A percentile compares a stretch with the other conserved stretches of the same genome.
Evolutionary conservation across 1,139 yeast species (phyloP).

Genomic region (Kodamaea anthophila): DNA sequence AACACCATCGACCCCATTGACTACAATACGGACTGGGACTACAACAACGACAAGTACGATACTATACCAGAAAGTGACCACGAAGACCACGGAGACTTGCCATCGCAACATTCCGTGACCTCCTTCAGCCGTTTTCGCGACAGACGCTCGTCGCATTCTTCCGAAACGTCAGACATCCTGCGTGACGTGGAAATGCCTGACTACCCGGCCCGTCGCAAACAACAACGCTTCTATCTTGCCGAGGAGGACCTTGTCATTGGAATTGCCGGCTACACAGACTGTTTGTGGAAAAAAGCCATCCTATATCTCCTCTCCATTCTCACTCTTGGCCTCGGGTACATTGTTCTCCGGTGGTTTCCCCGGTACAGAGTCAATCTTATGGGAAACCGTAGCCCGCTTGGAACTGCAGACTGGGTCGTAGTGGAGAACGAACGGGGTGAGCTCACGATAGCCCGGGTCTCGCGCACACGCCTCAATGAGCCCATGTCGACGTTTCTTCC

Average conservation of each 20-base stretch:
- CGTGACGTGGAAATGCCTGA: slow-evolving; percentile 8
- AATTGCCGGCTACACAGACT: slow-evolving; percentile 78
- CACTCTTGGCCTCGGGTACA: slow-evolving; percentile 67
- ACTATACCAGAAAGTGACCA: slow-evolving; percentile 23
- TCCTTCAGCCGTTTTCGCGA: slow-evolving; percentile 1
- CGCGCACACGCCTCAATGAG: slow-evolving; percentile 58
- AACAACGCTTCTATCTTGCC: slow-evolving; percentile 84
- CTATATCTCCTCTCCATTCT: slow-evolving; percentile 52
- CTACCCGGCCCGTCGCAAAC: slow-evolving; percentile 39
- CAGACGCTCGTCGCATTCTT: background rate
- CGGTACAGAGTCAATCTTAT: slow-evolving; percentile 59
- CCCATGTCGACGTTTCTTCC: slow-evolving; percentile 64
- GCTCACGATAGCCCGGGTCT: slow-evolving; percentile 52
- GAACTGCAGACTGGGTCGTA: slow-evolving; percentile 86
- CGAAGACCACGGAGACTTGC: slow-evolving; percentile 4
- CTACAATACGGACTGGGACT: slow-evolving; percentile 68
- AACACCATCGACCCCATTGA: slow-evolving; percentile 49
- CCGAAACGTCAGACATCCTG: background rate
- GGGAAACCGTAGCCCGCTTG: slow-evolving; percentile 66
- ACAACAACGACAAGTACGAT: slow-evolving; percentile 43
- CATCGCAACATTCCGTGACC: background rate
- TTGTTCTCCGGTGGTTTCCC: slow-evolving; percentile 83
- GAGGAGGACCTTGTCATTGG: slow-evolving; percentile 94
- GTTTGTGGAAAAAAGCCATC: slow-evolving; percentile 35
- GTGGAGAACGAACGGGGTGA: slow-evolving; percentile 93